Evolutionary conservation across 345 rosid species (phyloP), one percentile per base, ranked within the genome.

Genomic region (Gossypium rotundifolium): DNA sequence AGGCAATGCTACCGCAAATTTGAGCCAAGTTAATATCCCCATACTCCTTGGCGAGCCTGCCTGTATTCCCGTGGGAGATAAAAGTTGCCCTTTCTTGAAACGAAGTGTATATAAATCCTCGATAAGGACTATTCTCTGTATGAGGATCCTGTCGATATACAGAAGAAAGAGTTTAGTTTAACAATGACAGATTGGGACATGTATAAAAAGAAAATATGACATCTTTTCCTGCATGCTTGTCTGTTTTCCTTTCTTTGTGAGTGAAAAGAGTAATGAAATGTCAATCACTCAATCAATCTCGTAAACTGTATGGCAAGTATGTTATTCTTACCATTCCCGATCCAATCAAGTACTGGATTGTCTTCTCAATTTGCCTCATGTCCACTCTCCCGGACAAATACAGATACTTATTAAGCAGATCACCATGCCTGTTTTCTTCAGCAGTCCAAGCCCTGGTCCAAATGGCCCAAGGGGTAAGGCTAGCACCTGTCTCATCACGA

Each of bases 51-150:
- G 98, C 98, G 17, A 68, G 98, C 64, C 97, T 84, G 0, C 98
- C 98, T 3, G 98, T 92, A 84, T 91, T 94, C 42, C 98, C 97
- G 9, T 94, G 98, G 72, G 98, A 92, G 77, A 94, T 63, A 72
- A 94, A 94, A 27, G 98, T 94, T 3, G 98, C 98, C 85, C 98
- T 87, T 76, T 94, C 98, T 84, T 94, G 98, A 78, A 94, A 94
- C 8, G 98, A 87, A 5, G 98, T 92, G 79, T 94, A 94, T 84
- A 94, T 87, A 78, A 88, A 91, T 20, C 98, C 97, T 12, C 86
- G 91, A 80, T 88, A 94, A 3, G 98, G 98, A 29, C 81, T 92
- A 79, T 94, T 92, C 82, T 91, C 97, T 0, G 95, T 87, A 60
- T 87, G 76, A 0, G 97, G 93, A 81, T 92, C 98, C 98, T 94